Base-by-base conservation (phyloP, 148 eudicot species). In the Pouteria glomerata region DNA sequence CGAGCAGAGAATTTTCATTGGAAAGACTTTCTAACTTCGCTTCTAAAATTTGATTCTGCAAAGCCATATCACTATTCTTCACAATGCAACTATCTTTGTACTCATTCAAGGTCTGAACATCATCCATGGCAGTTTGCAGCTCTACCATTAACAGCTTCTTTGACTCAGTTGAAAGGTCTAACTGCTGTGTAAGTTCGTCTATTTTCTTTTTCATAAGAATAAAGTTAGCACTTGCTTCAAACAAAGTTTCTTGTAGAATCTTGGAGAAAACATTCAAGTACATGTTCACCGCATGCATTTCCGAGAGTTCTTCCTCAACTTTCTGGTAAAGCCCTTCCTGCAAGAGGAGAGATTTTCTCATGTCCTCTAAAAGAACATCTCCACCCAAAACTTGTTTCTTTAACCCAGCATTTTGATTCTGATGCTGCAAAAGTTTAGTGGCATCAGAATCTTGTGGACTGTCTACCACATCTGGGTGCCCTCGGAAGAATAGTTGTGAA, bases 311-410 rank as follows among this genome's bases (percentile, higher is more conserved):
- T 83, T 84, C 84, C 75, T 90, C 89, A 62, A 87, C 85, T 77
- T 87, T 92, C 69, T 78, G 81, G 69, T 85, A 88, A 68, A 88
- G 83, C 63, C 85, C 92, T 80, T 92, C 88, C 77, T 87, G 98
- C 75, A 74, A 74, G 47, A 48, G 66, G n/a, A 89, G 80, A 57
- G 98, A 89, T 62, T 78, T 79, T 70, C 82, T 89, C 83, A 91
- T 76, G 75, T 91, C 93, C 57, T 84, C 96, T 55, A 85, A 71
- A 62, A 88, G 84, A 72, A 77, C 77, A 81, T 88, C 86, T 41
- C 85, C 85, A 73, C 84, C 82, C 41, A 59, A 51, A 42, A 69
- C 50, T 70, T 75, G 79, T 82, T 77, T 83, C 42, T 84, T 79
- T 44, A 62, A 44, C 51, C 74, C 80, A 30, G 67, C 37, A 68